Base-by-base conservation (phyloP, 768 basidiomycete species). In the Macrolepiota fuliginosa region DNA sequence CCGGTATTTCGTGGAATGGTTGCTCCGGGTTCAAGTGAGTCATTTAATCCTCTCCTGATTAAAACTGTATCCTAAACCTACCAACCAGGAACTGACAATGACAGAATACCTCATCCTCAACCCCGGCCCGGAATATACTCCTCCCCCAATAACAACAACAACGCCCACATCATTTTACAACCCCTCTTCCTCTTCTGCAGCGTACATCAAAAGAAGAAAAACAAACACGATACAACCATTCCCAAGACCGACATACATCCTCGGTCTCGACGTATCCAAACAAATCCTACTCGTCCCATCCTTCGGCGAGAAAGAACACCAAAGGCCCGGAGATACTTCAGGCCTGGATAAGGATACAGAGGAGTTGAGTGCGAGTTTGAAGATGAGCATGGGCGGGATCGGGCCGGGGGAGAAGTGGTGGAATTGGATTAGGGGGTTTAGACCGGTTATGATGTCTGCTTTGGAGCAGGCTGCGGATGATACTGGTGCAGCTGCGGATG, bases 1-100 rank as follows among this genome's bases (percentile, higher is more conserved):
- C 22, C 27, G 56, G 25, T 57, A 57, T 22, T 57, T 57, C 35
- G 56, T 57, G 19, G 56, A 57, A 13, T 57, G 56, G 56, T 19
- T 57, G 12, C 29, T 57, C 2, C n/a, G 5, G 12, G n/a, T 49
- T 9, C 45, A 57, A 45, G 56, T 57, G n/a, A 27, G 32, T 56
- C 25, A 35, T 32, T 32, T 7, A 7, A 3, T 32, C 29, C 7
- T n/a, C 12, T 22, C 15, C 7, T n/a, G n/a, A 51, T 29, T 25
- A 4, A 3, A 5, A 9, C 4, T 12, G 15, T 29, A 11, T 15
- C 27, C 12, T 10, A 24, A 25, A 35, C 10, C 24, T 45, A 25
- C 22, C 19, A 29, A 9, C 9, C n/a, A 57, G 56, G 56, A 57
- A 35, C 42, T 57, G 17, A 49, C 56, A 2, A 57, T 57, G 56